phyloP scores from a whole-genome alignment of 2,329 filamentous ascomycete genomes.

The Pseudogymnoascus sp. region DNA sequence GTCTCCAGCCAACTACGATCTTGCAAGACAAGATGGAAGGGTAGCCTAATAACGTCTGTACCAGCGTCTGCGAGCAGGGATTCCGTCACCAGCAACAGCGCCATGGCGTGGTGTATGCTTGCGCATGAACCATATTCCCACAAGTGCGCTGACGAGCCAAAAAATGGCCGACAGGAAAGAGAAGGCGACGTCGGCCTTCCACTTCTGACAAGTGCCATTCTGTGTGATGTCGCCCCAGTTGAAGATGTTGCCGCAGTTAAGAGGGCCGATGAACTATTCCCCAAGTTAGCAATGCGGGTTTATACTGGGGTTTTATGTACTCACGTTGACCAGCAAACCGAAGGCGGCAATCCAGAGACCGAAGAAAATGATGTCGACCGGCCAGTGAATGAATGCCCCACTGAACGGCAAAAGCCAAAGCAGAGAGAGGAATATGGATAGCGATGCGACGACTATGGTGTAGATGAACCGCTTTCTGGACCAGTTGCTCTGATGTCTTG shows the following conservation, averaged over 20 bases:
- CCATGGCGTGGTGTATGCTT: background rate
- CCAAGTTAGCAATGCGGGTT: constrained; percentile 80
- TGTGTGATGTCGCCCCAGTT: constrained; percentile 83
- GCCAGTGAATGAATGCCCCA: constrained; percentile 48
- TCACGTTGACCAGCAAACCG: constrained; percentile 37
- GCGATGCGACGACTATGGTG: constrained; percentile 59
- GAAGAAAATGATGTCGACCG: constrained; percentile 60
- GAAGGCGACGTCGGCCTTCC: constrained; percentile 46
- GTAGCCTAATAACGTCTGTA: constrained; percentile 6
- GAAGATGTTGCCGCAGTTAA: constrained; percentile 69
- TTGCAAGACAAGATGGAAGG: background rate
- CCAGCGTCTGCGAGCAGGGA: constrained; percentile 8
- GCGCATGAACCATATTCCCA: constrained; percentile 10
- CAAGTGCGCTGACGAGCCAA: constrained; percentile 13
- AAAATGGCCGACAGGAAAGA: constrained; percentile 14
- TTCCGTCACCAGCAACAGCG: constrained; percentile 9
- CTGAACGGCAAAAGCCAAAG: constrained; percentile 62
- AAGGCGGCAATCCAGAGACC: constrained; percentile 52
- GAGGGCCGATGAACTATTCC: constrained; percentile 64
- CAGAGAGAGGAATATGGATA: constrained; percentile 61
- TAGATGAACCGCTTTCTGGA: constrained; percentile 63
- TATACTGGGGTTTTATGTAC: constrained; percentile 58
- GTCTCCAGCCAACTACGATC: background rate
- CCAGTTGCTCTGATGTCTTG: constrained; percentile 40
- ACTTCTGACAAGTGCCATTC: constrained; percentile 57